Percentiles rank a stretch among this genome's conserved stretches.
Conservation (phyloP, 192 early-diverging fungal species). For the Geranomyces variabilis region DNA sequence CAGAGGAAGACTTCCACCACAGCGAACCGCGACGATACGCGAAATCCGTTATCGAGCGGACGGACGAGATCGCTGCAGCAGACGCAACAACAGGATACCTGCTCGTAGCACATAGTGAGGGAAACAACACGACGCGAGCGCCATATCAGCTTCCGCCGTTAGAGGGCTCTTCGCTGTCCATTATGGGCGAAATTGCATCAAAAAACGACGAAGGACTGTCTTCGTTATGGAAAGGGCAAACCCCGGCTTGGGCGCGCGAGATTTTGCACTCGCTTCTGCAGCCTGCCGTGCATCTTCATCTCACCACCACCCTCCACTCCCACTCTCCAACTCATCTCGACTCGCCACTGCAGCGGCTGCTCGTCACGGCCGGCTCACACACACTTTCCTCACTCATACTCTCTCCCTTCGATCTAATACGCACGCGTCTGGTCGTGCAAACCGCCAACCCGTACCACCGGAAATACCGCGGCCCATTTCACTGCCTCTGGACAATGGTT, state of each 20-base stretch:
- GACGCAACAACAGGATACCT: constrained; percentile 54
- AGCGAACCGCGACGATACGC: not conserved
- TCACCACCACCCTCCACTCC: constrained; percentile 37
- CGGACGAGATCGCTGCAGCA: constrained; percentile 3
- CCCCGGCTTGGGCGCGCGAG: constrained; percentile 77
- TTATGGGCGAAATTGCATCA: constrained; percentile 33
- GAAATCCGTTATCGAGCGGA: constrained; percentile 1
- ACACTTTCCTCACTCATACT: constrained; percentile 77
- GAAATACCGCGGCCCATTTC: constrained; percentile 79
- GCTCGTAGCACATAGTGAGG: constrained; percentile 26
- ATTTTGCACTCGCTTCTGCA: constrained; percentile 74
- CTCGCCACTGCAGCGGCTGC: constrained; percentile 26
- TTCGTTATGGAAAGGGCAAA: constrained; percentile 67
- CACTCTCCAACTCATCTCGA: constrained; percentile 23
- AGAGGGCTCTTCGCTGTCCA: constrained; percentile 34
- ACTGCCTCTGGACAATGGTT: constrained; percentile 75
- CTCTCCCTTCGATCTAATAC: constrained; percentile 85
- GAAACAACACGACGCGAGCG: constrained; percentile 47
- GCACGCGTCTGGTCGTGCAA: constrained; percentile 85
- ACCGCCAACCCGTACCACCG: constrained; percentile 74
- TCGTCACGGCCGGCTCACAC: constrained; percentile 76
- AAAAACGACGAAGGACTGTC: constrained; percentile 46
- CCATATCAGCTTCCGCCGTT: constrained; percentile 55
- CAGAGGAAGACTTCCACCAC: not conserved
- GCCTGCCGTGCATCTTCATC: constrained; percentile 63